These are phyloP conservation scores for Oehlia diaphana DNA, from an alignment of 192 early-diverging fungal species.

Conservation along the genomic window DNA sequence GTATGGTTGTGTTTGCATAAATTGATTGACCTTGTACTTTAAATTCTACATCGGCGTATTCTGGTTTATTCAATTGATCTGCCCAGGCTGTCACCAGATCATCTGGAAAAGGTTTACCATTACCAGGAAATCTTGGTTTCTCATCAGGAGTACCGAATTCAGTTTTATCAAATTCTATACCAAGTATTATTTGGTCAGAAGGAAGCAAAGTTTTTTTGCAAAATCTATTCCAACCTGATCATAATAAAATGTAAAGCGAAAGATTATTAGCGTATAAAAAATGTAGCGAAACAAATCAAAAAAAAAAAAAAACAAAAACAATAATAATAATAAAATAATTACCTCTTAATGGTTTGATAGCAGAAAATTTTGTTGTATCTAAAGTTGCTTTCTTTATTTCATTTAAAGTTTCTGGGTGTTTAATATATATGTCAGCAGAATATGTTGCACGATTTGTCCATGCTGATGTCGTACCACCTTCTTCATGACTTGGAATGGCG, in stretches of 20 bases:
- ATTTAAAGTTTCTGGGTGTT: not conserved
- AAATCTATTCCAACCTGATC: conserved; percentile 5
- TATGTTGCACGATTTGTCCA: conserved; percentile 13
- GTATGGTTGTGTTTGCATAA: conserved; percentile 19
- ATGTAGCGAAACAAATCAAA: not conserved
- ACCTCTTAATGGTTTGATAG: conserved; percentile 16
- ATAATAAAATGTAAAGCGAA: not conserved
- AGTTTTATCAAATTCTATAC: conserved; percentile 21
- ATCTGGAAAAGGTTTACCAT: conserved; percentile 1
- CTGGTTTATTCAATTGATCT: conserved; percentile 14
- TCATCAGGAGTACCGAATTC: not conserved
- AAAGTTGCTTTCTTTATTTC: conserved; percentile 2
- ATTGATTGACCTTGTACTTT: conserved; percentile 17
- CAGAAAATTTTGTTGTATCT: conserved; percentile 10
- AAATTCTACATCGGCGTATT: conserved; percentile 21
- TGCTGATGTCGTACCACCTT: not conserved
- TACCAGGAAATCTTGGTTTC: not conserved
- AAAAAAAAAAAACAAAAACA: not conserved
- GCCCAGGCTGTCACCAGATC: conserved; percentile 17
- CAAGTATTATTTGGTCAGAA: conserved; percentile 15
- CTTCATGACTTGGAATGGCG: conserved; percentile 26
- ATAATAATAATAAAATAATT: not conserved
- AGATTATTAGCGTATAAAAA: not conserved
- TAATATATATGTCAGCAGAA: conserved; percentile 13
- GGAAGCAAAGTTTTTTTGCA: conserved; percentile 13